Base-by-base conservation (phyloP, 2,329 filamentous ascomycete species). In the Colletotrichum agaves region DNA sequence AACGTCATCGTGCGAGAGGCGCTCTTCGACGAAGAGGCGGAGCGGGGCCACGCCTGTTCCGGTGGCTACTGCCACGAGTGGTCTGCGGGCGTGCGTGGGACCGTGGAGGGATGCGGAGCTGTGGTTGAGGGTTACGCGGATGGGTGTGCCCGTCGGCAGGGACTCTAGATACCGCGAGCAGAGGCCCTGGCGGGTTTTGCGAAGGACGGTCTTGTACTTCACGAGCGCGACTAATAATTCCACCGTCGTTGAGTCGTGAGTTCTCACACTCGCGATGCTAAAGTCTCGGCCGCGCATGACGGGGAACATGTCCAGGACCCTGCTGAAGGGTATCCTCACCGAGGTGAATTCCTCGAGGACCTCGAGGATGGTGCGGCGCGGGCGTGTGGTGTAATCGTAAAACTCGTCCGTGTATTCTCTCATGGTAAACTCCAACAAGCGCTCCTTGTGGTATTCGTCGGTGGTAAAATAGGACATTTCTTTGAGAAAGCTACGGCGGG, bases 301-400 rank as follows among this genome's bases (percentile, higher is more conserved):
- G 0, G 96, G 96, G 61, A 99, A 90, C 15, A 94, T 84, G 61
- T 90, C 88, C 10, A 92, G 84, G 1, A 91, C 84, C 55, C 90
- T 88, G 62, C 91, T 83, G 79, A 90, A 92, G 0, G 96, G 94
- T 2, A 99, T 88, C 69, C 90, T 90, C 61, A 98, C 91, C 0
- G 88, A 91, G 46, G 91, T 87, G 73, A 99, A 99, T 73, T 99
- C 96, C 63, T 95, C 90, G 31, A 99, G 85, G 3, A 97, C 91
- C 79, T 99, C 96, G 5, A 99, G 83, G 64, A 98, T 97, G 66
- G 92, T 97, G 37, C 96, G 90, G 37, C 94, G 90, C 0, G 95
- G 93, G 8, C 96, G 90, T 0, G 94, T 94, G 1, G 96, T 96
- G 76, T 99, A 99, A 79, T 99, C 95, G 81, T 93, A 98, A 63